These are phyloP conservation scores for Ceratobasidium theobromae DNA, from an alignment of 1,284 basidiomycete species.

Conservation along the genomic window DNA sequence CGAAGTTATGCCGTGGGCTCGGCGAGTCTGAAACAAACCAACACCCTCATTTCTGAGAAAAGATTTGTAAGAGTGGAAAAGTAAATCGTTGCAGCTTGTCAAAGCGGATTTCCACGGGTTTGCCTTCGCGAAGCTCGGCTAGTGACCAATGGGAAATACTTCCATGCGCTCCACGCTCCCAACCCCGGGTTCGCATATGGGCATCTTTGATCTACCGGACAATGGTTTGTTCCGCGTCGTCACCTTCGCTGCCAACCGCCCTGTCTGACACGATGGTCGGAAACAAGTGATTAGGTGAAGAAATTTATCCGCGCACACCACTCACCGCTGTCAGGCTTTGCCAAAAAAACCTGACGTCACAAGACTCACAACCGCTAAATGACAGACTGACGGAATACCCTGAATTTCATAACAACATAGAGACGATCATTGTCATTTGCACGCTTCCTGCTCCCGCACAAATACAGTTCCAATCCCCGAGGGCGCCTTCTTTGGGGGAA, in stretches of 20 bases:
- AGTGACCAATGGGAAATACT: background rate
- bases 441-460: too few relatives aligned
- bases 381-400: background rate
- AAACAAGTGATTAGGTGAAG: background rate
- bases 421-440: background rate
- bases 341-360: background rate
- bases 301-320: background rate
- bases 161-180: background rate
- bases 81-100: background rate
- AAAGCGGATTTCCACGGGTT: slow-evolving; percentile 17
- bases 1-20: slow-evolving; percentile 11
- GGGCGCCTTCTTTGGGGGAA: too few relatives aligned
- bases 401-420: background rate
- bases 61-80: background rate
- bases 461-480: too few relatives aligned
- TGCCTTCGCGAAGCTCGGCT: slow-evolving; percentile 20
- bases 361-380: background rate
- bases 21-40: slow-evolving; percentile 26
- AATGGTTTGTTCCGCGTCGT: background rate
- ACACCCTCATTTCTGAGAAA: slow-evolving; percentile 16
- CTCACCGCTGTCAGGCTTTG: background rate
- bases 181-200: background rate
- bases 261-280: background rate
- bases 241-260: background rate
- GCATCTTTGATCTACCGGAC: background rate